Evolutionary conservation across 2,329 filamentous ascomycete genomes (phyloP).

Genomic region (Metarhizium robertsii): DNA sequence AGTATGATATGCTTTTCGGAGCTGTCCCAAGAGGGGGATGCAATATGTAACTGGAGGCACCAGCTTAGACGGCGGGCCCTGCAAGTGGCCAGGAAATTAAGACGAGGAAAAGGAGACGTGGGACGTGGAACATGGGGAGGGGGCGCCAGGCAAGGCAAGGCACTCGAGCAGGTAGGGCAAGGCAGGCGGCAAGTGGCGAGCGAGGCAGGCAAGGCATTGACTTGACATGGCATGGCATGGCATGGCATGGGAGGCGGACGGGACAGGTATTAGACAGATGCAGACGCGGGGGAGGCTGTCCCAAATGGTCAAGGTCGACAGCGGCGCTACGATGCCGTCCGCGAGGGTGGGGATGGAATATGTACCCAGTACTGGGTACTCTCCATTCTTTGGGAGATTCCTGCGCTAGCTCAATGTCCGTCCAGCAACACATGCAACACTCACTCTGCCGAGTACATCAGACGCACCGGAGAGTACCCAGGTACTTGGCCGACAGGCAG

Average conservation of each 20-base stretch:
- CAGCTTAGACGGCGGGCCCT: not conserved
- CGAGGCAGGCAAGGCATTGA: not conserved
- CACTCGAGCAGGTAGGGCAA: not conserved
- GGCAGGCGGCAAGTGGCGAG: not conserved
- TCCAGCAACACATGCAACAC: no score
- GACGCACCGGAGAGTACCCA: no score
- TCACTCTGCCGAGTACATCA: no score
- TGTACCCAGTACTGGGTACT: not conserved
- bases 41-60: not conserved
- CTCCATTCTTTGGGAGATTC: not conserved
- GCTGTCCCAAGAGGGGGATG: not conserved
- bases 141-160: not conserved
- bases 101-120: not conserved
- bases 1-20: conserved; percentile 8
- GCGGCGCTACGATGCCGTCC: not conserved
- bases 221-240: no score
- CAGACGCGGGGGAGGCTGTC: conserved; percentile 3
- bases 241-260: no score
- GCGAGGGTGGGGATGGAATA: not conserved
- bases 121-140: not conserved
- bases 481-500: not conserved
- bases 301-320: not conserved
- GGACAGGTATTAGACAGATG: not conserved
- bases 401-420: not conserved
- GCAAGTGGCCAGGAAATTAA: conserved; percentile 2